phyloP scores from a whole-genome alignment of 1,139 yeast species.

The Yamadazyma buinensis region DNA sequence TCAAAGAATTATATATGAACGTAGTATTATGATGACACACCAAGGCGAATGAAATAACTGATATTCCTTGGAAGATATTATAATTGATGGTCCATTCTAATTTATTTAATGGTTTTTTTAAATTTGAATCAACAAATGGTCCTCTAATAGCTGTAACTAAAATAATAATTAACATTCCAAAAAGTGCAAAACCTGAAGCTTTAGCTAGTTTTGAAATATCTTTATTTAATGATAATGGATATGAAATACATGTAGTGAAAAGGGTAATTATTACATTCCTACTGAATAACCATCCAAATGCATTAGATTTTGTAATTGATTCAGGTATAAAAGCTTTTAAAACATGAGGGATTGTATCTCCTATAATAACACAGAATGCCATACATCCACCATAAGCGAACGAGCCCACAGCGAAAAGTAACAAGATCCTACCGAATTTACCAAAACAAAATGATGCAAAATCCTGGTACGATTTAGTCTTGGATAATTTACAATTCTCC shows the following conservation, averaged over 20 bases:
- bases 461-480: constrained; percentile 78
- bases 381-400: constrained; percentile 95
- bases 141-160: constrained; percentile 71
- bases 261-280: constrained; percentile 67
- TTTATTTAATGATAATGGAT: constrained; percentile 75
- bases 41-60: constrained; percentile 87
- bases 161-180: constrained; percentile 81
- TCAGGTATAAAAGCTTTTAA: constrained; percentile 62
- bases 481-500: constrained; percentile 75
- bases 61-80: constrained; percentile 80
- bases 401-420: constrained; percentile 73
- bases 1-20: constrained; percentile 80
- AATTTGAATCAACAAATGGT: constrained; percentile 49
- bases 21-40: constrained; percentile 95
- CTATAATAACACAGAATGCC: constrained; percentile 92
- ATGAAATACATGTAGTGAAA: constrained; percentile 70
- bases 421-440: constrained; percentile 58
- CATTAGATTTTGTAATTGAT: constrained; percentile 35
- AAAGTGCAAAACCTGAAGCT: constrained; percentile 81
- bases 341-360: constrained; percentile 93
- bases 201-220: constrained; percentile 85
- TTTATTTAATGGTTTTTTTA: constrained; percentile 45
- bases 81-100: constrained; percentile 55
- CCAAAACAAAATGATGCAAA: constrained; percentile 84
- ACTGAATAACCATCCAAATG: constrained; percentile 49